Evolutionary conservation across 805 yeast species (phyloP).

Genomic region (Teunomyces atbi): DNA sequence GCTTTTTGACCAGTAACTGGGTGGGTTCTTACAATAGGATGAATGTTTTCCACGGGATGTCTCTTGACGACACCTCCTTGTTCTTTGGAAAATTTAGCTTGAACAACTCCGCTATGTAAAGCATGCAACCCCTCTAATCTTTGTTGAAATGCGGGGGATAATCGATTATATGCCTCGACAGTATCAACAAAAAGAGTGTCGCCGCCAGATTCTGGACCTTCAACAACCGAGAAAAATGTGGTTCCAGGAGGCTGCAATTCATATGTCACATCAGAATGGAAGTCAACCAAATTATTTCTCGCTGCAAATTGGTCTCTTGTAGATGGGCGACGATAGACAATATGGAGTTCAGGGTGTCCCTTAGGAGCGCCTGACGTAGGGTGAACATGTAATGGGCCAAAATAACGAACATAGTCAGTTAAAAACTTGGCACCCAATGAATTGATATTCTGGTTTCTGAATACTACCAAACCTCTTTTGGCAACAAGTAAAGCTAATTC

Average conservation of each 20-base stretch:
- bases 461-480: conserved; percentile 34
- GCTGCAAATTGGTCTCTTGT: conserved; percentile 28
- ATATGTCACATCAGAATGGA: conserved; percentile 77
- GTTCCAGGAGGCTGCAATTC: conserved; percentile 72
- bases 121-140: conserved; percentile 62
- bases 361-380: conserved; percentile 72
- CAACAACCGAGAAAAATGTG: conserved; percentile 64
- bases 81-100: conserved; percentile 54
- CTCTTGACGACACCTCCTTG: conserved; percentile 67
- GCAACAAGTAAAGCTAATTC: conserved; percentile 33
- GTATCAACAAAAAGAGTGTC: conserved; percentile 78
- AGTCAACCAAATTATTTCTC: conserved; percentile 41
- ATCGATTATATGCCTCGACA: conserved; percentile 66
- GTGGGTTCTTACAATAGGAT: conserved; percentile 70
- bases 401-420: conserved; percentile 59
- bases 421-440: conserved; percentile 44
- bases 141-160: conserved; percentile 63
- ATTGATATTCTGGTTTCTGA: conserved; percentile 31
- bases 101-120: conserved; percentile 68
- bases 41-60: conserved; percentile 58
- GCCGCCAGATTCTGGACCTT: conserved; percentile 63
- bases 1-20: conserved; percentile 68
- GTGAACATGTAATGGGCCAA: conserved; percentile 70
- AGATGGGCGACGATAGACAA: conserved; percentile 52
- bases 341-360: conserved; percentile 61